Base-by-base conservation (phyloP, 2,329 filamentous ascomycete genomes). In the Alternaria hordeiaustralica region DNA sequence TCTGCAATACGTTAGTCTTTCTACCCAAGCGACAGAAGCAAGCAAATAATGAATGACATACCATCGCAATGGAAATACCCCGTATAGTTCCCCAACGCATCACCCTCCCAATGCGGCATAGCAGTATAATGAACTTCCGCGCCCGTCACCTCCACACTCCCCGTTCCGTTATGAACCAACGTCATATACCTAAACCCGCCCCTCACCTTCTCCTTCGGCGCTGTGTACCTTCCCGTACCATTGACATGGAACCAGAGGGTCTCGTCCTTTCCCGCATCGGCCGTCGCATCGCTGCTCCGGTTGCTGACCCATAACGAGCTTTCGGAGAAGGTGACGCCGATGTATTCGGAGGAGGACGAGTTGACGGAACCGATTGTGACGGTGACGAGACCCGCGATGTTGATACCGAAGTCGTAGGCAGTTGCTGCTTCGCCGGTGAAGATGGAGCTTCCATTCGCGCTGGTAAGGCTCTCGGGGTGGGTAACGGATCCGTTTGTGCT, bases 231-330 rank as follows among this genome's bases (percentile, higher is more conserved):
- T 0, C 83, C 82, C 5, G 78, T 64, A 2, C 74, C 76, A 6
- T 79, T 77, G 3, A 80, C 68, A 8, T 79, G 71, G 58, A 86
- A 85, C 83, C 83, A 87, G 0, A 87, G 75, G 0, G 81, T 79
- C 54, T 83, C 80, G 51, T 87, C 85, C 11, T 84, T 79, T 0
- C 82, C 83, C 5, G 78, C 76, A 55, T 84, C 81, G 3, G 79
- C 79, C 1, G 82, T 86, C 1, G 82, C 82, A 71, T 87, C 85
- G 61, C 81, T 80, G 8, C 75, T 79, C 26, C 80, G 68, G 4
- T 78, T 80, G 41, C 80, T 85, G 49, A 87, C 83, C 84, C 84
- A 88, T 2, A 85, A 65, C 0, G 78, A 81, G 60, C 75, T 79
- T 56, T 83, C 82, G 2, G 78, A 78, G 59, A 80, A 84, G 2